Evolutionary conservation across 306 rosid species (phyloP).

Genomic region (Boehmeria nivea): DNA sequence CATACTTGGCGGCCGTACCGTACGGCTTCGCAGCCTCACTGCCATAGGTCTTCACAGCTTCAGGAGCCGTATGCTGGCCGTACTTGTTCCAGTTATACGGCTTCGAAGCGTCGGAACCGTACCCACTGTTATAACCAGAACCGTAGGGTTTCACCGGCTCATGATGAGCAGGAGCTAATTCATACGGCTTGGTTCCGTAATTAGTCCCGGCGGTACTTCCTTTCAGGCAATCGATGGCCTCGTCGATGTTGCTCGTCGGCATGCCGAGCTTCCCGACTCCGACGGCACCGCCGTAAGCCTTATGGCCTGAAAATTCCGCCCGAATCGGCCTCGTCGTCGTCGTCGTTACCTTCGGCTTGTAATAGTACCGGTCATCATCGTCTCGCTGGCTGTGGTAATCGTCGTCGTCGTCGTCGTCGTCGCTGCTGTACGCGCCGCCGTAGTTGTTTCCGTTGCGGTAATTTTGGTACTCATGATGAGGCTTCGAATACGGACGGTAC

Average conservation of each 20-base stretch:
- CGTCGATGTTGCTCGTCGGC: conserved; percentile 2
- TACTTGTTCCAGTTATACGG: neutral
- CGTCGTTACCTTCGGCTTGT: neutral
- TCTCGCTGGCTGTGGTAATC: neutral
- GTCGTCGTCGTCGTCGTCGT: conserved; percentile 1
- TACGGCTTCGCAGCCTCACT: neutral
- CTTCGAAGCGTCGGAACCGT: neutral
- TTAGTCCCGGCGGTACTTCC: neutral
- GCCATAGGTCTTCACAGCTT: neutral
- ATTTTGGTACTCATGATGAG: neutral
- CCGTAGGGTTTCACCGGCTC: neutral
- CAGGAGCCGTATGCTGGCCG: neutral
- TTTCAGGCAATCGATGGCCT: neutral
- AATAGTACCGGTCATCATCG: neutral
- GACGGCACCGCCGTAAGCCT: neutral
- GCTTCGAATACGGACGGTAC: too few relatives aligned
- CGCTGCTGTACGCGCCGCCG: neutral
- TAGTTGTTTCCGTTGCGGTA: neutral
- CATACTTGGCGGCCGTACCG: neutral
- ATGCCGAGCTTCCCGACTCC: neutral
- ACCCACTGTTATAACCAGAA: too few relatives aligned
- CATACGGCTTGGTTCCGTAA: neutral
- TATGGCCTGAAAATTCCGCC: neutral
- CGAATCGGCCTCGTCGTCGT: neutral
- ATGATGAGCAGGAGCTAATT: neutral